Conservation (phyloP, 164 flowering plant species). For the Malania oleifera region DNA sequence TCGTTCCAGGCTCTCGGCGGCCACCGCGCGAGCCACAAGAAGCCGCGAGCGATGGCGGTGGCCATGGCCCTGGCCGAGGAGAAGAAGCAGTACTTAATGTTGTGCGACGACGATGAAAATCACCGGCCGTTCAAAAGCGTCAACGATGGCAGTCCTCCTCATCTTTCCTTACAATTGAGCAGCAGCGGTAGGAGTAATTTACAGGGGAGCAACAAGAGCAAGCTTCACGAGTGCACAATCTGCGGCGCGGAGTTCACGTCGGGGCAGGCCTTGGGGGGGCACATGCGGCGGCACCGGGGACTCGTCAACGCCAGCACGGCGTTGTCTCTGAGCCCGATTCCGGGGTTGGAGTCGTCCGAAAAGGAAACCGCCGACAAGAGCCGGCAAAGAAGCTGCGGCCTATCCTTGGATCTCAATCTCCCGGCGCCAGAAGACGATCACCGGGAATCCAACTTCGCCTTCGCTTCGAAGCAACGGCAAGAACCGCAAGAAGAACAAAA, state of each 20-base stretch:
- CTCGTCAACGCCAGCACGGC: conserved; percentile 12
- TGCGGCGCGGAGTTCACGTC: conserved; percentile 82
- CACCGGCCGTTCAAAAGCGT: conserved; percentile 15
- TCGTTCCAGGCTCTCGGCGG: conserved; percentile 84
- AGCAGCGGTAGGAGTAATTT: background rate
- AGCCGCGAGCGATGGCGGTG: conserved; percentile 28
- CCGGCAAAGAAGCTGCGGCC: conserved; percentile 13
- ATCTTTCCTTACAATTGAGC: conserved; percentile 31
- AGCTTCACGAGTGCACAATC: conserved; percentile 69
- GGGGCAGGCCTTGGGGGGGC: conserved; percentile 84
- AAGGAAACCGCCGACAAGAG: conserved; percentile 8
- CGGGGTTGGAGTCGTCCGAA: conserved; percentile 10
- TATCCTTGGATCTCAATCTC: conserved; percentile 59
- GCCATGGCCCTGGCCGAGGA: conserved; percentile 12
- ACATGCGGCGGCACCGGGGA: conserved; percentile 70
- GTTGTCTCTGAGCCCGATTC: conserved; percentile 15
- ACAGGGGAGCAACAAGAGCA: conserved; percentile 17
- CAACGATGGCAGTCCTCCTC: background rate
- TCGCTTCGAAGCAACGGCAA: conserved; percentile 29
- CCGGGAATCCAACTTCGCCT: conserved; percentile 26
- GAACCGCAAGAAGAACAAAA: conserved; percentile 17
- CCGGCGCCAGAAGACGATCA: conserved; percentile 60
- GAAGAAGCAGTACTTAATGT: conserved; percentile 5
- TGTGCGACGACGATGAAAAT: conserved; percentile 32
- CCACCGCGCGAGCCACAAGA: conserved; percentile 80